phyloP scores from a whole-genome alignment of 2,329 filamentous ascomycete genomes.

The Ampelomyces quisqualis region DNA sequence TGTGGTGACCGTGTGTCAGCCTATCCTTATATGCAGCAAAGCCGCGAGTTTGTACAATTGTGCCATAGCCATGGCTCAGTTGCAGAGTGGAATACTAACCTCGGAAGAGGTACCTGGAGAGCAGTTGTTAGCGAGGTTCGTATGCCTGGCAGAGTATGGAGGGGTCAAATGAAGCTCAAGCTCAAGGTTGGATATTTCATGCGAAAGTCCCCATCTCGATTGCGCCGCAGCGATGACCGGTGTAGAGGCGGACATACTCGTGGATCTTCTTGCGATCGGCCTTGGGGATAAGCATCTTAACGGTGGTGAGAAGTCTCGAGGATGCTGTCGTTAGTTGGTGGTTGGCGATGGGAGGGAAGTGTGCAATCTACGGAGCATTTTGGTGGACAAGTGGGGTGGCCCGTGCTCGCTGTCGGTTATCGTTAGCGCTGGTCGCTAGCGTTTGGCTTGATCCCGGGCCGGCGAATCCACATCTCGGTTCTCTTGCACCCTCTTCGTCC shows the following conservation, averaged over 20 bases:
- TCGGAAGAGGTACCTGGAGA: slow-evolving; percentile 45
- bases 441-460: not conserved
- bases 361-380: slow-evolving; percentile 13
- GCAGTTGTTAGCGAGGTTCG: slow-evolving; percentile 25
- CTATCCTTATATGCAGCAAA: slow-evolving; percentile 44
- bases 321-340: slow-evolving; percentile 23
- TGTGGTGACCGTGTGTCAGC: slow-evolving; percentile 50
- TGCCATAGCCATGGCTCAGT: slow-evolving; percentile 44
- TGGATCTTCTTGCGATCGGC: slow-evolving; percentile 99
- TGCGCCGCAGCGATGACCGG: slow-evolving; percentile 19
- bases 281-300: slow-evolving; percentile 91
- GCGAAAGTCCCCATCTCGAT: slow-evolving; percentile 31
- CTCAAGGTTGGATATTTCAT: slow-evolving; percentile 33
- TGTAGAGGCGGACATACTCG: slow-evolving; percentile 74
- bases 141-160: slow-evolving; percentile 5
- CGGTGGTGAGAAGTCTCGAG: slow-evolving; percentile 35
- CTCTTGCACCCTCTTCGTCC: too few species aligned
- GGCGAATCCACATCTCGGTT: too few species aligned
- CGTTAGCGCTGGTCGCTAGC: not conserved
- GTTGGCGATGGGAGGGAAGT: slow-evolving; percentile 23
- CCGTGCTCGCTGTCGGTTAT: not conserved
- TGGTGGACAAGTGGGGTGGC: slow-evolving; percentile 12
- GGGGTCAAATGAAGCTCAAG: slow-evolving; percentile 23
- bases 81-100: slow-evolving; percentile 40
- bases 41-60: slow-evolving; percentile 34